A percentile compares a stretch with the other conserved stretches of the same genome.
phyloP scores from a whole-genome alignment of 2,329 filamentous ascomycete species.

The Xylaria arbuscula region DNA sequence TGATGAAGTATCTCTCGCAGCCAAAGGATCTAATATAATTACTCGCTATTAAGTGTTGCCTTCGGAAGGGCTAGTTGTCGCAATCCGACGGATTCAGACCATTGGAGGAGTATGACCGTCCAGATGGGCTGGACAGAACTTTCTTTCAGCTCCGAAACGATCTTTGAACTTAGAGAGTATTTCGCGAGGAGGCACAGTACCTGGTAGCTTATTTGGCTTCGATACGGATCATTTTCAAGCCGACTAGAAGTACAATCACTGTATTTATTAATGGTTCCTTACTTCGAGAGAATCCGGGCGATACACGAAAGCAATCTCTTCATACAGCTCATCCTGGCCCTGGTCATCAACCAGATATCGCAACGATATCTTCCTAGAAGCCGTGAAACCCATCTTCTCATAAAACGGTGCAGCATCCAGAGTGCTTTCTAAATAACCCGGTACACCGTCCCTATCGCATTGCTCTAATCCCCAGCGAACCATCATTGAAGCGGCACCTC shows the following conservation, averaged over 20 bases:
- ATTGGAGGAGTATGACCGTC: background rate
- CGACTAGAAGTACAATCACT: background rate
- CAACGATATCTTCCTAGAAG: constrained; percentile 37
- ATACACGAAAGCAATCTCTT: constrained; percentile 42
- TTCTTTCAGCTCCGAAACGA: constrained; percentile 22
- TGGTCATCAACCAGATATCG: constrained; percentile 4
- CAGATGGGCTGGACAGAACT: constrained; percentile 12
- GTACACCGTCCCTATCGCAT: constrained; percentile 22
- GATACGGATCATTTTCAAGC: no score
- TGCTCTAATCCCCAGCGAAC: constrained; percentile 43
- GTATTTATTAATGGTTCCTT: background rate
- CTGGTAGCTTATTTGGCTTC: no score
- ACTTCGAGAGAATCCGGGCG: background rate
- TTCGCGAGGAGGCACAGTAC: background rate
- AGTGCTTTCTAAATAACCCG: constrained; percentile 45
- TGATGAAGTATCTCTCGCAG: background rate
- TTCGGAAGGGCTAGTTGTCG: no score
- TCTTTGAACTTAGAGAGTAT: constrained; percentile 18
- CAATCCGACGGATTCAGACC: background rate
- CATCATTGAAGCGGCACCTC: constrained; percentile 43
- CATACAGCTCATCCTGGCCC: constrained; percentile 28
- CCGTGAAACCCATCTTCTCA: constrained; percentile 39
- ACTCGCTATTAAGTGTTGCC: constrained; percentile 8
- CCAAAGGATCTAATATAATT: no score
- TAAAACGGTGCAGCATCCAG: constrained; percentile 45